Base-by-base conservation (phyloP, 2,329 filamentous ascomycete genomes). In the Pseudopyrenochaeta lycopersici region DNA sequence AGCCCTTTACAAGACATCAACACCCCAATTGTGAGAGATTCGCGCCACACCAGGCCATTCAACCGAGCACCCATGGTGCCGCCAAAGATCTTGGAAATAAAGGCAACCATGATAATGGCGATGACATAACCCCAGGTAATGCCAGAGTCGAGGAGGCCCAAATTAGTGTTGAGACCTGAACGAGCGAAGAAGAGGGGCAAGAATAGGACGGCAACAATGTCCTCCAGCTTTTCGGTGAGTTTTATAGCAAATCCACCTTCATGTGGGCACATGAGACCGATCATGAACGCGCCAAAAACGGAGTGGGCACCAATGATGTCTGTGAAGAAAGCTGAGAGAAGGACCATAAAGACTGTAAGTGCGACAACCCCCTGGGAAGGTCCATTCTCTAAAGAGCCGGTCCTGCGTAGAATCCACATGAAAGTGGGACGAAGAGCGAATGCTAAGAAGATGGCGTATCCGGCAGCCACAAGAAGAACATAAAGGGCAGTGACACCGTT, bases 1-100 rank as follows among this genome's bases (percentile, higher is more conserved):
- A 97, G 81, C 66, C 93, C 93, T 74, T 97, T 97, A 77, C 93
- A 97, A 74, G 91, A 95, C 93, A 97, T 97, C 65, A 97, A 78
- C n/a, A 88, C 85, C 17, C 93, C 93, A 62, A 97, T 94, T 1
- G 91, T 86, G 21, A 94, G 84, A 50, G 90, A 92, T 74, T 97
- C 93, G 55, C 92, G 85, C 93, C 93, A 97, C 1, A 94, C 84
- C 27, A 97, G 79, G 14, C 89, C 91, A 67, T 86, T 90, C 3
- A 86, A 66, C 30, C 86, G 85, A 0, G 93, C 92, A 4, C 92
- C 91, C 1, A 94, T 48, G 0, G 91, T 88, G 14, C 91, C 92
- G 32, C 92, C 92, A 12, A 88, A 80, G 41, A 97, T 88, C 74
- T 97, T 97, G 36, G 88, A 90, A 10, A 85, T 76, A 66, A 97